Evolutionary conservation across 352 stramenopile species (phyloP).

Genomic region (Proteromonas lacertae): DNA sequence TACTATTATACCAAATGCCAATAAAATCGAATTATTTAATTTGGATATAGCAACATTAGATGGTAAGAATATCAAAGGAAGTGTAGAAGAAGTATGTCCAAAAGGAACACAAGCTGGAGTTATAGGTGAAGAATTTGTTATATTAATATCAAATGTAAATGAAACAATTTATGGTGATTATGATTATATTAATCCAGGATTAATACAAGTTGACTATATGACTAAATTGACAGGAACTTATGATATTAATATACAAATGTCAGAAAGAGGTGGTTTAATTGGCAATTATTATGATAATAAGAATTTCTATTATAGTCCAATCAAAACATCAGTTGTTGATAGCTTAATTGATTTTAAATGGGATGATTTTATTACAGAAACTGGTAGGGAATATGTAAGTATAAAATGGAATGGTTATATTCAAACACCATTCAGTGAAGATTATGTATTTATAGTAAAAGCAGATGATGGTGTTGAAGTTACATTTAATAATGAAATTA

Average conservation of each 20-base stretch:
- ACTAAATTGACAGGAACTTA: slow-evolving; percentile 39
- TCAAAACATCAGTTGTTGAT: slow-evolving; percentile 38
- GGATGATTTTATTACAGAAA: slow-evolving; percentile 54
- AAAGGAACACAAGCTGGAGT: no score
- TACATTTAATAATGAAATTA: slow-evolving; percentile 30
- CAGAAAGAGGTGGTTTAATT: slow-evolving; percentile 28
- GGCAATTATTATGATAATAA: slow-evolving; percentile 77
- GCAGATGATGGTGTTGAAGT: slow-evolving; percentile 51
- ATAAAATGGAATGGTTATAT: slow-evolving; percentile 61
- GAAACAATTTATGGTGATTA: no score
- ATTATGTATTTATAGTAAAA: slow-evolving; percentile 36
- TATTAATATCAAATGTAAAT: no score
- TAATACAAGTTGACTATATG: slow-evolving; percentile 35
- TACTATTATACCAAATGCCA: no score
- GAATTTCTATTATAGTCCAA: slow-evolving; percentile 44
- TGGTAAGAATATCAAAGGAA: no score
- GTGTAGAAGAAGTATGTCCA: no score
- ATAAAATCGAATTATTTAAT: no score
- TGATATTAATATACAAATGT: slow-evolving; percentile 30
- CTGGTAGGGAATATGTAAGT: slow-evolving; percentile 63
- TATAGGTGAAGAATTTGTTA: no score
- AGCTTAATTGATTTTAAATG: slow-evolving; percentile 51
- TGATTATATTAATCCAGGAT: no score
- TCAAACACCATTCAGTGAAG: slow-evolving; percentile 43
- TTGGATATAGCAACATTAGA: no score